Evolutionary conservation across 2,329 filamentous ascomycete genomes (phyloP), one percentile per base, ranked within the genome.

Genomic region (Teratosphaeria destructans): DNA sequence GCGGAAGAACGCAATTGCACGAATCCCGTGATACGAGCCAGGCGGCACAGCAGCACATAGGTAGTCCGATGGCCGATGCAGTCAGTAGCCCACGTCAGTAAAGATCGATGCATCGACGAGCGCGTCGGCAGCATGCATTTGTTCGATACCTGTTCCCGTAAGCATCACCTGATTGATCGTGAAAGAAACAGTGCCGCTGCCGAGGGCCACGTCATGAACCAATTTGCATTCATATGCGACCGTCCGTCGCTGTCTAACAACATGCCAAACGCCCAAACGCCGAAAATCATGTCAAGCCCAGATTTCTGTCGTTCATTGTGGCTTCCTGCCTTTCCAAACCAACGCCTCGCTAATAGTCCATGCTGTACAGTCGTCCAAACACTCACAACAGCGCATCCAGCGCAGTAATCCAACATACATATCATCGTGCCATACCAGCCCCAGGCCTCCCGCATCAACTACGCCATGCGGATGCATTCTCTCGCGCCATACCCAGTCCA

Each of bases 1-100:
- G 60, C 62, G 62, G 63, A 59, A 57, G 52, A 63, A 62, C 57
- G 47, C 52, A 29, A 57, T 54, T 55, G 55, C 63, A 54, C 62
- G 62, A 65, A 62, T 63, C 61, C 47, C 35, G 56, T 60, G 56
- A 53, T 34, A 53, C 61, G 61, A 43, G 26, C 57, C n/a, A 58
- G n/a, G 47, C 60, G 60, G 58, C 58, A 57, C 37, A 34, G 32
- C 32, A 37, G n/a, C 6, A n/a, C 16, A 23, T n/a, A 56, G 27
- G 11, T 43, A 34, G 11, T 23, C 7, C 16, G 14, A 29, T 12
- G 23, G n/a, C 16, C 16, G 5, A 49, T 49, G 43, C 19, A 23
- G 43, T 49, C 43, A 49, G 43, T 19, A 49, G 29, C 29, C 3
- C 3, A 32, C 29, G 29, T 32, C 29, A 32, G 29, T 32, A 3